Percentiles rank a stretch among this genome's conserved stretches.
Evolutionary conservation across 176 grass and related monocot genomes (phyloP).

Genomic region (Zea mays): Zm-B73-REFERENCE-NAM-5.0 NC_050098.1:73673001-73673500

Average conservation of each 20-base stretch:
- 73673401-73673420: too few species aligned
- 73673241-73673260: not conserved
- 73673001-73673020: conserved; percentile 12
- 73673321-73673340: too few species aligned
- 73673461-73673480: too few species aligned
- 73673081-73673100: conserved; percentile 76
- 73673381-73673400: too few species aligned
- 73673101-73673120: conserved; percentile 73
- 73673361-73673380: too few species aligned
- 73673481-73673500: too few species aligned
- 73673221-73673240: conserved; percentile 8
- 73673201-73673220: conserved; percentile 20
- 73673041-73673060: conserved; percentile 82
- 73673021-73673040: conserved; percentile 9
- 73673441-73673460: too few species aligned
- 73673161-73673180: conserved; percentile 7
- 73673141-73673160: conserved; percentile 41
- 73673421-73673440: too few species aligned
- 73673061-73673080: conserved; percentile 98
- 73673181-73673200: conserved; percentile 1
- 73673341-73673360: too few species aligned
- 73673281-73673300: not conserved
- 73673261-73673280: not conserved
- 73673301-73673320: too few species aligned
- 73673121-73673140: conserved; percentile 79